Conservation (phyloP, 2,329 filamentous ascomycete species). For the Claviceps purpurea region DNA sequence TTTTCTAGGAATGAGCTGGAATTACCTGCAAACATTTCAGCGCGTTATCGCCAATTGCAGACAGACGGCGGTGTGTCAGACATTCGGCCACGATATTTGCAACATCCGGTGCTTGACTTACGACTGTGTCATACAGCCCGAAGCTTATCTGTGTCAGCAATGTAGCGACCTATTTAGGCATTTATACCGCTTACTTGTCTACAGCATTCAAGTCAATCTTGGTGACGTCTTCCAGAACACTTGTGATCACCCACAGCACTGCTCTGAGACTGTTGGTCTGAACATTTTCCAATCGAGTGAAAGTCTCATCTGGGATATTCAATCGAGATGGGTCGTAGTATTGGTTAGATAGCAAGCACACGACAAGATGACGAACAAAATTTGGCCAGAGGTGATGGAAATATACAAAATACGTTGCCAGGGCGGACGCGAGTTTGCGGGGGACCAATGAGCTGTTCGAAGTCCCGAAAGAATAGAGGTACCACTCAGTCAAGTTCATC, state of each 20-base stretch:
- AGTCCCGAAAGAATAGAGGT: constrained; percentile 39
- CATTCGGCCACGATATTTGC: constrained; percentile 26
- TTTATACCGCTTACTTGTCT: constrained; percentile 32
- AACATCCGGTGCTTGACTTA: constrained; percentile 27
- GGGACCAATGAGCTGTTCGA: constrained; percentile 47
- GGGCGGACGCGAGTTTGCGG: constrained; percentile 63
- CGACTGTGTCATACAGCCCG: constrained; percentile 25
- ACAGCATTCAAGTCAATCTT: constrained; percentile 51
- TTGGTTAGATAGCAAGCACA: constrained; percentile 34
- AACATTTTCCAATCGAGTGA: constrained; percentile 34
- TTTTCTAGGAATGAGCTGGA: neutral
- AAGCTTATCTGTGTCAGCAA: constrained; percentile 16
- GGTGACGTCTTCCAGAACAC: constrained; percentile 22
- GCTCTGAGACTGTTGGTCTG: constrained; percentile 36
- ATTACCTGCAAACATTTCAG: constrained; percentile 48
- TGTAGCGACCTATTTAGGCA: neutral
- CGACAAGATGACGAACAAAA: constrained; percentile 46
- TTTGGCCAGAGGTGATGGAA: constrained; percentile 54
- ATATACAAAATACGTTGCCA: constrained; percentile 63
- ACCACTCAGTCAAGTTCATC: constrained; percentile 47
- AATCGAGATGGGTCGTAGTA: constrained; percentile 11
- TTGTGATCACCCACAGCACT: constrained; percentile 47
- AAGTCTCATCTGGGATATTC: constrained; percentile 23
- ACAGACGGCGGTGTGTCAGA: constrained; percentile 13
- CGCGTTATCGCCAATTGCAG: constrained; percentile 36